Evolutionary conservation across 2,329 filamentous ascomycete species (phyloP), one percentile per base, ranked within the genome.

Genomic region (Claviceps sp.): DNA sequence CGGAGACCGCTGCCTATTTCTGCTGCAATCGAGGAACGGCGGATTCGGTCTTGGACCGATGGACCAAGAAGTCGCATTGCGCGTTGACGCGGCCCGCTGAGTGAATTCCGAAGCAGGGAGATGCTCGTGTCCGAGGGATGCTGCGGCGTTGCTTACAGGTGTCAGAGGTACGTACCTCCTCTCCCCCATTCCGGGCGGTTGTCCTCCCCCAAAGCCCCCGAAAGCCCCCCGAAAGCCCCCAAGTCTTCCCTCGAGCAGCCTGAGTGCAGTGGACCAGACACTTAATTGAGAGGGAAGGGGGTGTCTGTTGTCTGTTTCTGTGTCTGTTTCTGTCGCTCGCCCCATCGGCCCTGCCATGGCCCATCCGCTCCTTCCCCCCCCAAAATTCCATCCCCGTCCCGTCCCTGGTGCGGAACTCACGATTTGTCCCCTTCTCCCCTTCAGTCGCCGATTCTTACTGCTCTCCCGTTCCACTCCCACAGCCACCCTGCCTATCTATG

Each of bases 331-430:
- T 34, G 30, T 34, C 30, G 30, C 30, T 34, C 30, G 30, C 30
- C 30, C 30, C 30, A 34, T 34, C 30, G 30, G 30, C 30, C 30
- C 30, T 34, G 30, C 30, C 30, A 34, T 34, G 30, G 22, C 48
- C 38, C 50, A 49, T 52, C 37, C 38, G 47, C 36, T 45, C 63
- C 61, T 60, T 62, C 60, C 61, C 63, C 61, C 64, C 60, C 36
- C 34, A 63, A 61, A 57, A 54, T 56, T 58, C 62, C 60, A 60
- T 64, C 62, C 60, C 62, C 61, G 60, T 61, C 57, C 62, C 45
- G 36, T 48, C 37, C 9, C 24, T 46, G 16, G 47, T 48, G 37
- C 42, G 34, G 53, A 56, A 56, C 63, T 62, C 62, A 63, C 61
- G 62, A 67, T 63, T 60, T 48, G 53, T 50, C 53, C 48, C 57